Conservation (phyloP, 2,329 filamentous ascomycete genomes). For the Hypomyces perniciosus region DNA sequence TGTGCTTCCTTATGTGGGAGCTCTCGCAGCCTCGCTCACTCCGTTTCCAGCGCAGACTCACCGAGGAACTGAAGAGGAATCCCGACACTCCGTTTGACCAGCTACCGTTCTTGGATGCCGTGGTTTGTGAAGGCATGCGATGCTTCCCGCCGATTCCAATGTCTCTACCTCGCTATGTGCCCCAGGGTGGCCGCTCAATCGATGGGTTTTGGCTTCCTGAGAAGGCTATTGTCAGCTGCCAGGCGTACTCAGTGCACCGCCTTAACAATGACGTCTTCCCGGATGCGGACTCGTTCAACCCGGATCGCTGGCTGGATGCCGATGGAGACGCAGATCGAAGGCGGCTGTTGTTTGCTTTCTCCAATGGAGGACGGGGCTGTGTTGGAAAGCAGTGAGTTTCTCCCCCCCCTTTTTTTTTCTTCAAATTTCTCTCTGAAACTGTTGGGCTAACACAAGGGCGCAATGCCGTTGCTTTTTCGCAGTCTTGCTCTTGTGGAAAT, state of each 20-base stretch:
- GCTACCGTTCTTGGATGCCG: constrained; percentile 55
- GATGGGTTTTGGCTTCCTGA: constrained; percentile 49
- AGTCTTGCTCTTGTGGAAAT: constrained; percentile 60
- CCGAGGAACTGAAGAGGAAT: constrained; percentile 44
- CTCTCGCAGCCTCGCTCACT: constrained; percentile 54
- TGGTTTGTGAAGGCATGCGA: constrained; percentile 56
- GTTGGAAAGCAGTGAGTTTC: constrained; percentile 59
- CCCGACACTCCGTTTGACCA: constrained; percentile 38
- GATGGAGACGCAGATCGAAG: constrained; percentile 67
- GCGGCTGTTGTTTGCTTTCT: constrained; percentile 59
- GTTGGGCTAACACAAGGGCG: background rate
- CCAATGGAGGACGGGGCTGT: constrained; percentile 59
- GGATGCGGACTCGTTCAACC: constrained; percentile 69
- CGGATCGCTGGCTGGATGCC: constrained; percentile 74
- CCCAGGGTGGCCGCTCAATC: constrained; percentile 46
- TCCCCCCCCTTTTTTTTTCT: background rate
- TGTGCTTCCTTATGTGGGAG: constrained; percentile 68
- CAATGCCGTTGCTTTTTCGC: background rate
- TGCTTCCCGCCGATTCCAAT: constrained; percentile 61
- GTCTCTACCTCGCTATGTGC: constrained; percentile 58
- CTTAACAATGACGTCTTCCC: constrained; percentile 64
- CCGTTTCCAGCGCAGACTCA: constrained; percentile 45
- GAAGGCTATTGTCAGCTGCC: constrained; percentile 52
- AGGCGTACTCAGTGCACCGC: constrained; percentile 55
- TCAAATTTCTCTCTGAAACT: background rate